A percentile compares a stretch with the other conserved stretches of the same genome.
These are phyloP conservation scores for Penicillium frequentans DNA, from an alignment of 2,329 filamentous ascomycete genomes.

Conservation along the genomic window DNA sequence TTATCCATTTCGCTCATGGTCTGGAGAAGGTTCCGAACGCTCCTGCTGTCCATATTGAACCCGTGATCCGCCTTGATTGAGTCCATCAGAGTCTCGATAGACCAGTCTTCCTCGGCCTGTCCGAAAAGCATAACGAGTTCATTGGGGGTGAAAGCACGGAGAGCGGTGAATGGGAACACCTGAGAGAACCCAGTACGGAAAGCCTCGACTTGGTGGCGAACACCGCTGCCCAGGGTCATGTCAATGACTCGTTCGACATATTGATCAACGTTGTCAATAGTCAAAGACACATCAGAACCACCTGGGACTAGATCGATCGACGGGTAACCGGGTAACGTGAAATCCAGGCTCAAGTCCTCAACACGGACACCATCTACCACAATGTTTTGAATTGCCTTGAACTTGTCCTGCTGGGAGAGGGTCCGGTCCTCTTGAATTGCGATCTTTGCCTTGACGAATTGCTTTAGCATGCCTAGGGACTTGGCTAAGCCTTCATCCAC, in stretches of 20 bases:
- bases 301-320: slow-evolving; percentile 76
- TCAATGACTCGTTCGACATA: slow-evolving; percentile 91
- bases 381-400: slow-evolving; percentile 67
- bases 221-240: slow-evolving; percentile 84
- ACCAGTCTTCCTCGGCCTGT: slow-evolving; percentile 92
- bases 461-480: slow-evolving; percentile 83
- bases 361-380: slow-evolving; percentile 73
- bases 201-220: slow-evolving; percentile 83
- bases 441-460: slow-evolving; percentile 80
- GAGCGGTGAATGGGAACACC: slow-evolving; percentile 90
- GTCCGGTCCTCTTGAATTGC: slow-evolving; percentile 70
- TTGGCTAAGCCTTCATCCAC: slow-evolving; percentile 85
- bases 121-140: slow-evolving; percentile 96
- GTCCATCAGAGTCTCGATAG: slow-evolving; percentile 94
- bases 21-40: slow-evolving; percentile 87
- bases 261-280: slow-evolving; percentile 83
- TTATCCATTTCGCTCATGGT: slow-evolving; percentile 84
- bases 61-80: slow-evolving; percentile 98
- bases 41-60: slow-evolving; percentile 97
- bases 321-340: slow-evolving; percentile 89
- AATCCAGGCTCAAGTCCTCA: slow-evolving; percentile 88
- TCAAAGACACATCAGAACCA: slow-evolving; percentile 73
- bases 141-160: slow-evolving; percentile 91
- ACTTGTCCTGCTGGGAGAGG: slow-evolving; percentile 69
- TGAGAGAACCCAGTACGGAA: slow-evolving; percentile 91